phyloP scores from a whole-genome alignment of 768 basidiomycete genomes.

The Boletus sp. region DNA sequence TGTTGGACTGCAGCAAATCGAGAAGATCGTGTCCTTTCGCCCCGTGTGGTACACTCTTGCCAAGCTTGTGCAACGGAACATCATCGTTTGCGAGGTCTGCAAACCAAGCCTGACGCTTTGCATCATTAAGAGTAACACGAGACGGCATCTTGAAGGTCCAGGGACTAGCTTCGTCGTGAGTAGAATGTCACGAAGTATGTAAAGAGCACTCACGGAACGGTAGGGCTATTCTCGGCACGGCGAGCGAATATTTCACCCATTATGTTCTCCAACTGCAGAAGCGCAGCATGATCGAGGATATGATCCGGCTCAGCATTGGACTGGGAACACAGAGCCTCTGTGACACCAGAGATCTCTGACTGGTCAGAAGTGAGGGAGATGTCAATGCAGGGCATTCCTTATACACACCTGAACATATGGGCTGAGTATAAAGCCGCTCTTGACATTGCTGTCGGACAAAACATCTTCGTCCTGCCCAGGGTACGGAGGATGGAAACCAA shows the following conservation, averaged over 20 bases:
- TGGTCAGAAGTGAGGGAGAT: constrained; percentile 4
- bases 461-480: constrained; percentile 75
- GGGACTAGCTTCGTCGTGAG: constrained; percentile 30
- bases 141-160: constrained; percentile 78
- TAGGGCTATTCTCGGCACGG: constrained; percentile 52
- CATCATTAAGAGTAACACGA: constrained; percentile 78
- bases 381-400: neutral
- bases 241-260: constrained; percentile 76
- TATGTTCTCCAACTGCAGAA: constrained; percentile 65
- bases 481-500: constrained; percentile 73
- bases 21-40: constrained; percentile 83
- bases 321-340: constrained; percentile 14
- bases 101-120: constrained; percentile 81
- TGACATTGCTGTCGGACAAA: constrained; percentile 61
- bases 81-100: constrained; percentile 77
- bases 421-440: constrained; percentile 58
- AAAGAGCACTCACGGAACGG: constrained; percentile 57
- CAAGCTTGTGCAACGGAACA: constrained; percentile 77
- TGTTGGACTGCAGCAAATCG: constrained; percentile 72
- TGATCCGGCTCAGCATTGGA: constrained; percentile 37
- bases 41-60: constrained; percentile 84
- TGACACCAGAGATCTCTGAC: constrained; percentile 22
- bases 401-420: constrained; percentile 57
- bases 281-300: constrained; percentile 49
- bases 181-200: neutral